Evolutionary conservation across 106 monocot species (phyloP).

Genomic region (Allium sativum): DNA sequence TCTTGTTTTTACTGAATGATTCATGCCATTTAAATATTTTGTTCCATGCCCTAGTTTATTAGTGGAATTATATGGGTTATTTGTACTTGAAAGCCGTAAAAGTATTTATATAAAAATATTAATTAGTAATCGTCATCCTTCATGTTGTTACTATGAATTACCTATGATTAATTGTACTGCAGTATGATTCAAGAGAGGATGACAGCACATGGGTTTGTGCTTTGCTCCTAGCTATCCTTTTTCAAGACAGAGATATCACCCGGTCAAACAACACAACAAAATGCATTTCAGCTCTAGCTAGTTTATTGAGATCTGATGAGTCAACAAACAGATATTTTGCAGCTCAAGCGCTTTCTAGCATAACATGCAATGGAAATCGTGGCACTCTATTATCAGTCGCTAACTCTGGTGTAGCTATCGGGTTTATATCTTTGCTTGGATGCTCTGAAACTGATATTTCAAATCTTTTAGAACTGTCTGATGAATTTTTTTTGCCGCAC

Average conservation of each 20-base stretch:
- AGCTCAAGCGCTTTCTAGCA: conserved; percentile 84
- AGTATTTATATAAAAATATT: no score
- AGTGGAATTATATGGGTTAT: no score
- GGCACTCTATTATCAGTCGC: conserved; percentile 79
- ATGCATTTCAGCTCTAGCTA: conserved; percentile 81
- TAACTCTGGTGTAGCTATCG: conserved; percentile 74
- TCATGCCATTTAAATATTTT: no score
- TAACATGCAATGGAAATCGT: conserved; percentile 76
- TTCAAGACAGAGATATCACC: conserved; percentile 57
- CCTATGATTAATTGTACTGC: conserved; percentile 3
- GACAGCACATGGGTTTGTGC: conserved; percentile 77
- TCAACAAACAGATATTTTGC: conserved; percentile 77
- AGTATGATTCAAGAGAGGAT: conserved; percentile 81
- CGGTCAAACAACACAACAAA: conserved; percentile 49
- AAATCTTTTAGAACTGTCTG: conserved; percentile 65
- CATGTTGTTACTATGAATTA: no score
- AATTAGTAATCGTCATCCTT: no score
- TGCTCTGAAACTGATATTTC: conserved; percentile 89
- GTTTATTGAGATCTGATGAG: conserved; percentile 77
- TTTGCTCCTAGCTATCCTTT: conserved; percentile 71
- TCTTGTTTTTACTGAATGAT: no score
- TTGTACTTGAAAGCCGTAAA: no score
- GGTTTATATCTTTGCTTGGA: conserved; percentile 86
- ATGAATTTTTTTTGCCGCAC: conserved; percentile 60
- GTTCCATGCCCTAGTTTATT: no score